These are phyloP conservation scores for Endocarpon pusillum DNA, from an alignment of 495 filamentous ascomycete species.

Conservation along the genomic window DNA sequence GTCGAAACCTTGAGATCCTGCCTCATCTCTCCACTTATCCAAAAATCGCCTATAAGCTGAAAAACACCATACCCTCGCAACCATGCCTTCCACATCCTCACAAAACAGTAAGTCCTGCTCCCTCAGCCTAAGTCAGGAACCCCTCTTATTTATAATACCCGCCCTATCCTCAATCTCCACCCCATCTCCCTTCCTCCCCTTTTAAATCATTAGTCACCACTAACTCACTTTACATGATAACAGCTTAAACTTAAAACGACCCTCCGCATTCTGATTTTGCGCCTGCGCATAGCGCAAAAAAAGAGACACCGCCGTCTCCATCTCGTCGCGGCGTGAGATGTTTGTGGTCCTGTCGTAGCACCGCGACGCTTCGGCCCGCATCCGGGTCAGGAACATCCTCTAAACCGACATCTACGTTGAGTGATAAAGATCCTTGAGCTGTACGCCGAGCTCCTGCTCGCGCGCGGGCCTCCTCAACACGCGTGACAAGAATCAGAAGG, in stretches of 20 bases:
- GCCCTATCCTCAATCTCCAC: background rate
- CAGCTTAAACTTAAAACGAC: slow-evolving; percentile 87
- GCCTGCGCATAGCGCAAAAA: slow-evolving; percentile 92
- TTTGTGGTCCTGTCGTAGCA: slow-evolving; percentile 73
- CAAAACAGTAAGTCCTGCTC: background rate
- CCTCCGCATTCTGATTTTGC: slow-evolving; percentile 85
- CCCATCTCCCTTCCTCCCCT: background rate
- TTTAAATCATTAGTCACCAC: background rate
- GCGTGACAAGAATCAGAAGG: no score
- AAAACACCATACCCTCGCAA: no score
- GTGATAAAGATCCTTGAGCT: slow-evolving; percentile 92
- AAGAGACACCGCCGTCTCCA: slow-evolving; percentile 83
- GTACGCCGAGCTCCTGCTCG: slow-evolving; percentile 88
- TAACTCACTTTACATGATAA: background rate
- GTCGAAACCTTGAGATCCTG: no score
- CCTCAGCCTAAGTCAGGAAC: background rate
- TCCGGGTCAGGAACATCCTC: slow-evolving; percentile 98
- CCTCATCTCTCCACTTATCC: no score
- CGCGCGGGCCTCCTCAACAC: slow-evolving; percentile 69
- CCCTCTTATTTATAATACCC: no score
- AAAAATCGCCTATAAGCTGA: no score
- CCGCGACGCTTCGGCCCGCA: slow-evolving; percentile 78
- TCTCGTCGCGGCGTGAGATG: slow-evolving; percentile 78
- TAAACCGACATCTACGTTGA: slow-evolving; percentile 83
- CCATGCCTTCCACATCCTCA: slow-evolving; percentile 1